A percentile compares a stretch with the other conserved stretches of the same genome.
These are phyloP conservation scores for Pyricularia pennisetigena DNA, from an alignment of 2,329 filamentous ascomycete species.

Conservation along the genomic window DNA sequence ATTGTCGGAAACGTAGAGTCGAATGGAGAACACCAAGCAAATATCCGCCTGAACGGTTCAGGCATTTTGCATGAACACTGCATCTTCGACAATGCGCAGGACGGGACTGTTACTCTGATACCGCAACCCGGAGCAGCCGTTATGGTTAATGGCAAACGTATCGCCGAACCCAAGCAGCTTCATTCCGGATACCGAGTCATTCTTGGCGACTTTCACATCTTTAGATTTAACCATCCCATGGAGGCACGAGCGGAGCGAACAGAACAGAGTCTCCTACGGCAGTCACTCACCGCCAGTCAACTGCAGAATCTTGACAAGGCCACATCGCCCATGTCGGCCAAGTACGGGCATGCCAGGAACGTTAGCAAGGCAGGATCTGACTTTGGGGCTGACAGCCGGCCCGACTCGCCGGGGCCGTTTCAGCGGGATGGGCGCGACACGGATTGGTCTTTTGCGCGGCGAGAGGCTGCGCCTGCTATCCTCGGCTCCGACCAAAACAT, in stretches of 20 bases:
- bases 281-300: constrained; percentile 61
- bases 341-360: constrained; percentile 66
- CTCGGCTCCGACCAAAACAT: constrained; percentile 89
- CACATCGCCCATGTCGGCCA: constrained; percentile 45
- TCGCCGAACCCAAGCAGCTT: constrained; percentile 75
- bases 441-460: constrained; percentile 88
- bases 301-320: constrained; percentile 44
- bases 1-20: constrained; percentile 92
- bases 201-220: constrained; percentile 96
- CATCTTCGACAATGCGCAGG: constrained; percentile 75
- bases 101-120: constrained; percentile 85
- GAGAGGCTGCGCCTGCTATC: constrained; percentile 87
- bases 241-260: constrained; percentile 89
- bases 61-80: constrained; percentile 91
- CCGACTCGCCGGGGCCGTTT: constrained; percentile 68
- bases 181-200: constrained; percentile 93
- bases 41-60: constrained; percentile 88
- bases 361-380: constrained; percentile 73
- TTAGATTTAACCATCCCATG: constrained; percentile 95
- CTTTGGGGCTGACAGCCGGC: constrained; percentile 63
- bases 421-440: constrained; percentile 62
- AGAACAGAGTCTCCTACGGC: constrained; percentile 77
- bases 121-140: constrained; percentile 88
- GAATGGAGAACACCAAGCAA: constrained; percentile 62
- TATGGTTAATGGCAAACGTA: constrained; percentile 93